A percentile compares a stretch with the other conserved stretches of the same genome.
Evolutionary conservation across 2,329 filamentous ascomycete genomes (phyloP).

Genomic region (Xylaria sp.): DNA sequence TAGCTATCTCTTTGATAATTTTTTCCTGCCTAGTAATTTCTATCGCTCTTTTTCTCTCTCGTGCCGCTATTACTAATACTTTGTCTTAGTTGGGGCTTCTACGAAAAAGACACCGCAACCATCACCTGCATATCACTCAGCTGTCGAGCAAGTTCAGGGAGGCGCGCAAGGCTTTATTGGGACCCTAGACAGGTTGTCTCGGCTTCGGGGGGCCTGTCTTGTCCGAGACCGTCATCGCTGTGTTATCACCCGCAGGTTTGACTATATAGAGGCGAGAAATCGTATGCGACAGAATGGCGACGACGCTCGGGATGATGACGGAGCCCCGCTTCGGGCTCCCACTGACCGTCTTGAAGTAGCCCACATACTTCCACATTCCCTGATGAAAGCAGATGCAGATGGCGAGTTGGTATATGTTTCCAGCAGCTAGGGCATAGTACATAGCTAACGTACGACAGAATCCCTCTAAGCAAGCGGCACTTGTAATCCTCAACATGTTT

Average conservation of each 20-base stretch:
- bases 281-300: conserved; percentile 26
- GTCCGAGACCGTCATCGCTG: conserved; percentile 40
- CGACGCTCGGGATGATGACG: conserved; percentile 37
- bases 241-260: conserved; percentile 37
- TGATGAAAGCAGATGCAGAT: conserved; percentile 7
- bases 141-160: conserved; percentile 29
- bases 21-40: conserved; percentile 35
- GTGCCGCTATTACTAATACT: conserved; percentile 12
- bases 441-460: conserved; percentile 16
- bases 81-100: conserved; percentile 35
- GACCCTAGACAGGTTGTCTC: conserved; percentile 34
- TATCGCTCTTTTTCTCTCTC: neutral
- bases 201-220: conserved; percentile 37
- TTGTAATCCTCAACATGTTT: conserved; percentile 51
- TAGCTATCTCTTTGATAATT: conserved; percentile 36
- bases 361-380: conserved; percentile 21
- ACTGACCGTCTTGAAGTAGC: conserved; percentile 7
- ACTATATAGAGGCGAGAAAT: conserved; percentile 12
- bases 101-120: conserved; percentile 36
- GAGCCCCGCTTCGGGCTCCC: conserved; percentile 24
- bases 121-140: conserved; percentile 34
- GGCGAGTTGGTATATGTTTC: conserved; percentile 11
- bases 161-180: conserved; percentile 28
- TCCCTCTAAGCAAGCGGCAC: conserved; percentile 41
- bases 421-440: too few species aligned